Percentiles rank a stretch among this genome's conserved stretches.
phyloP scores from a whole-genome alignment of 176 grass and related monocot genomes.

The Bolboschoenus planiculmis region DNA sequence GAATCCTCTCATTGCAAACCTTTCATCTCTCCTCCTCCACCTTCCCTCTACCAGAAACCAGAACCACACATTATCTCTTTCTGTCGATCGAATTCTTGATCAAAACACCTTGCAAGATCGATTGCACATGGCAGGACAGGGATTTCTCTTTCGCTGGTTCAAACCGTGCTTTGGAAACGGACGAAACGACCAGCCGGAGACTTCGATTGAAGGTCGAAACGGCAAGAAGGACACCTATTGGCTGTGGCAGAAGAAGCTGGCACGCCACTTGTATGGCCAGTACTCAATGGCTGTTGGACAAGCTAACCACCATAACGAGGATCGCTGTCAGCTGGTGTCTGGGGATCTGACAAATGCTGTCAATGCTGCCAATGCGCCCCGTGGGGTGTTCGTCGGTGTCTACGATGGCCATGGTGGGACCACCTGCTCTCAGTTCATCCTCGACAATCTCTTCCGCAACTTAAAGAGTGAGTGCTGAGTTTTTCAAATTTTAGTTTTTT shows the following conservation, averaged over 20 bases:
- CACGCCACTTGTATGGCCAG: conserved; percentile 26
- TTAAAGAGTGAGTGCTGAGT: conserved; percentile 15
- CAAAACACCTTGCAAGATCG: not conserved
- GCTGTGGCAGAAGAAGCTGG: conserved; percentile 30
- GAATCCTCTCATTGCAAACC: not conserved
- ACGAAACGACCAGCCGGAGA: not conserved
- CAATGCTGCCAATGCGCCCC: not conserved
- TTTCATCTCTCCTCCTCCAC: not conserved
- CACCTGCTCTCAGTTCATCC: conserved; percentile 31
- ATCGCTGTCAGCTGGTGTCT: conserved; percentile 32
- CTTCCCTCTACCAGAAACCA: not conserved
- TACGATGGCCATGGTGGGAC: conserved; percentile 47
- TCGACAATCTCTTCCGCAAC: conserved; percentile 26
- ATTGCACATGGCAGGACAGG: not conserved
- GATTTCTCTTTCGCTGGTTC: not conserved
- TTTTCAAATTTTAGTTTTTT: not conserved
- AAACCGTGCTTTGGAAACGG: not conserved
- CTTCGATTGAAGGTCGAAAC: not conserved
- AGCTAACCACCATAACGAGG: conserved; percentile 31
- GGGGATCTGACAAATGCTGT: not conserved
- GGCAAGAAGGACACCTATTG: not conserved
- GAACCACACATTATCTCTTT: not conserved
- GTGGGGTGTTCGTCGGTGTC: conserved; percentile 31
- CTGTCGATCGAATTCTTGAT: not conserved
- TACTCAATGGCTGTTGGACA: conserved; percentile 38